A percentile compares a stretch with the other conserved stretches of the same genome.
phyloP scores from a whole-genome alignment of 352 stramenopile species.

The Pythium monospermum region DNA sequence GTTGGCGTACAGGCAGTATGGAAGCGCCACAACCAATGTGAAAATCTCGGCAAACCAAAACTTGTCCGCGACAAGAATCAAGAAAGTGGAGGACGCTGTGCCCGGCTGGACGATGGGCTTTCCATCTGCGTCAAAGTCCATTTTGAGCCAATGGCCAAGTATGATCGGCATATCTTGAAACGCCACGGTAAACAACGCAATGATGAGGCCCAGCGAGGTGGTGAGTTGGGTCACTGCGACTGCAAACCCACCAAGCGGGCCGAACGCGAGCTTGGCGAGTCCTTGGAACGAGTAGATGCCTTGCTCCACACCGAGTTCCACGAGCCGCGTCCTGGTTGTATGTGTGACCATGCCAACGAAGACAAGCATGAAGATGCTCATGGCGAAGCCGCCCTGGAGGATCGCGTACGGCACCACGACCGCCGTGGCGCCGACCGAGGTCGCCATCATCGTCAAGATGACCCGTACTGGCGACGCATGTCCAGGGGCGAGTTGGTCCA shows the following conservation, averaged over 20 bases:
- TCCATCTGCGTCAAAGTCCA: slow-evolving; percentile 29
- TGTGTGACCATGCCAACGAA: slow-evolving; percentile 32
- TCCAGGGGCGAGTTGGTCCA: slow-evolving; percentile 34
- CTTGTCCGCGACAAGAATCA: slow-evolving; percentile 26
- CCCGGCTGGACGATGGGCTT: slow-evolving; percentile 14
- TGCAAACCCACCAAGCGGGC: slow-evolving; percentile 20
- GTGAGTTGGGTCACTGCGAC: slow-evolving; percentile 31
- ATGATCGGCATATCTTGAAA: slow-evolving; percentile 41
- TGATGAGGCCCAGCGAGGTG: slow-evolving; percentile 32
- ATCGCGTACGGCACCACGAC: slow-evolving; percentile 38
- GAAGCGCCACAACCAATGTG: slow-evolving; percentile 31
- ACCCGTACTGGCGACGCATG: slow-evolving; percentile 28
- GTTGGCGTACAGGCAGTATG: slow-evolving; percentile 30
- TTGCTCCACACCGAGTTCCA: slow-evolving; percentile 40
- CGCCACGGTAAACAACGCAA: slow-evolving; percentile 34
- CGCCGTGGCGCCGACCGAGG: slow-evolving; percentile 31
- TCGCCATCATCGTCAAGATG: slow-evolving; percentile 28
- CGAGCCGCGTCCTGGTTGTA: slow-evolving; percentile 25
- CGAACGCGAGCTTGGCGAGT: slow-evolving; percentile 41
- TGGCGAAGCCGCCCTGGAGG: slow-evolving; percentile 38
- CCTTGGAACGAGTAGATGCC: slow-evolving; percentile 54
- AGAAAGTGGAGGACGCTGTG: slow-evolving; percentile 7
- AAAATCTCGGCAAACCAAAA: slow-evolving; percentile 33
- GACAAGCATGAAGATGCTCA: slow-evolving; percentile 30
- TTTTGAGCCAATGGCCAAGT: slow-evolving; percentile 27